phyloP scores from a whole-genome alignment of 495 filamentous ascomycete genomes.

The Neurospora sp. region DNA sequence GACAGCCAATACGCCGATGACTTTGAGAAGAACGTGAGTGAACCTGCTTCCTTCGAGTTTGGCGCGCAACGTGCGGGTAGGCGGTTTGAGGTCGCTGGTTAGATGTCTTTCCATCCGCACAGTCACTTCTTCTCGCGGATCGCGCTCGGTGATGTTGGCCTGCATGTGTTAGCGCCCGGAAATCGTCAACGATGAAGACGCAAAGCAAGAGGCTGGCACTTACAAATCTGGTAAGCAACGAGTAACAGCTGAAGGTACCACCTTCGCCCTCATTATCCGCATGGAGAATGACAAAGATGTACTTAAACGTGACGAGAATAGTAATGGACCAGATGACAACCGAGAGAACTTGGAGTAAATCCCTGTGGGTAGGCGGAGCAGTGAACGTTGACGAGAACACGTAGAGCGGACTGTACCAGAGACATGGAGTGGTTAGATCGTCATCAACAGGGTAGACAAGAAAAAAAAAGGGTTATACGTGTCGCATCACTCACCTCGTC shows the following conservation, averaged over 20 bases:
- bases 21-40: conserved; percentile 46
- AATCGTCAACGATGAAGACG: neutral
- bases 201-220: conserved; percentile 9
- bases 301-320: conserved; percentile 67
- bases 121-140: conserved; percentile 39
- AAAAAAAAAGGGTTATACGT: neutral
- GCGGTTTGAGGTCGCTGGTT: conserved; percentile 41
- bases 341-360: conserved; percentile 60
- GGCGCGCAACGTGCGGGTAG: conserved; percentile 43
- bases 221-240: conserved; percentile 60
- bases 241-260: conserved; percentile 65
- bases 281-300: conserved; percentile 54
- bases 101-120: conserved; percentile 50
- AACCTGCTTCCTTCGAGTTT: conserved; percentile 47
- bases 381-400: conserved; percentile 63
- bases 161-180: conserved; percentile 7
- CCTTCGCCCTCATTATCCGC: conserved; percentile 74
- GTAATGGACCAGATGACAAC: conserved; percentile 66
- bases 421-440: neutral
- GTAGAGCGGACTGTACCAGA: conserved; percentile 43
- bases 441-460: neutral
- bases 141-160: conserved; percentile 46
- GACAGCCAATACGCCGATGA: conserved; percentile 61
- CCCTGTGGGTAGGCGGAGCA: conserved; percentile 42
- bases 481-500: conserved; percentile 34